Conservation (phyloP, 441 rosid genomes). For the Manihot esculenta region DNA sequence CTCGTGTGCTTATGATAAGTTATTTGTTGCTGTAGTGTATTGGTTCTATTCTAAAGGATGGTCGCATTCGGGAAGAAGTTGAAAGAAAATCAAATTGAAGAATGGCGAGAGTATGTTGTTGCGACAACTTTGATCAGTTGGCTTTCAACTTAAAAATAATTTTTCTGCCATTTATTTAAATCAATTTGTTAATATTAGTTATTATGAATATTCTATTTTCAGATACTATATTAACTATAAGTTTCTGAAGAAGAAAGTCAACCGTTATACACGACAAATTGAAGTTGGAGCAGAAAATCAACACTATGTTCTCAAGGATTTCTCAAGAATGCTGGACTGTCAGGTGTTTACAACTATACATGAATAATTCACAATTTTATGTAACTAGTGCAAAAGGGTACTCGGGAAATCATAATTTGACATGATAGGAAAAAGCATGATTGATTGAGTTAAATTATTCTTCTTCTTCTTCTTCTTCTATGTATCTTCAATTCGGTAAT, state of each 20-base stretch:
- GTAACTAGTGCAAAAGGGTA: background rate
- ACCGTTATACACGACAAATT: slow-evolving; percentile 66
- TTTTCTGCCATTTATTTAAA: no score
- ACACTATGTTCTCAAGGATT: slow-evolving; percentile 83
- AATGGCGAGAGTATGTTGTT: slow-evolving; percentile 69
- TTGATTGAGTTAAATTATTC: no score
- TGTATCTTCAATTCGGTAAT: no score
- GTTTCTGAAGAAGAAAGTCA: slow-evolving; percentile 88
- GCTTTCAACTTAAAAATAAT: background rate
- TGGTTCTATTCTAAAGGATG: slow-evolving; percentile 45
- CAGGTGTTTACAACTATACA: slow-evolving; percentile 37
- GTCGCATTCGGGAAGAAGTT: slow-evolving; percentile 92
- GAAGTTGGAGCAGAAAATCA: slow-evolving; percentile 66
- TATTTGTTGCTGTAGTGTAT: background rate
- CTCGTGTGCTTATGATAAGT: background rate
- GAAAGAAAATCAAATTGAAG: slow-evolving; percentile 77
- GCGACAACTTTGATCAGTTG: background rate
- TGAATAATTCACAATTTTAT: background rate
- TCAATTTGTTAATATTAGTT: no score
- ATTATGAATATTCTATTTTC: background rate
- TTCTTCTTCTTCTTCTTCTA: no score
- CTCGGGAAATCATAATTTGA: no score
- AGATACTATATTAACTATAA: slow-evolving; percentile 90
- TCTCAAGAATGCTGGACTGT: slow-evolving; percentile 84
- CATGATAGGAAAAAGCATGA: no score